Percentiles rank a stretch among this genome's conserved stretches.
Evolutionary conservation across 2,329 filamentous ascomycete genomes (phyloP).

Genomic region (Ophiostoma himal-ulmi): DNA sequence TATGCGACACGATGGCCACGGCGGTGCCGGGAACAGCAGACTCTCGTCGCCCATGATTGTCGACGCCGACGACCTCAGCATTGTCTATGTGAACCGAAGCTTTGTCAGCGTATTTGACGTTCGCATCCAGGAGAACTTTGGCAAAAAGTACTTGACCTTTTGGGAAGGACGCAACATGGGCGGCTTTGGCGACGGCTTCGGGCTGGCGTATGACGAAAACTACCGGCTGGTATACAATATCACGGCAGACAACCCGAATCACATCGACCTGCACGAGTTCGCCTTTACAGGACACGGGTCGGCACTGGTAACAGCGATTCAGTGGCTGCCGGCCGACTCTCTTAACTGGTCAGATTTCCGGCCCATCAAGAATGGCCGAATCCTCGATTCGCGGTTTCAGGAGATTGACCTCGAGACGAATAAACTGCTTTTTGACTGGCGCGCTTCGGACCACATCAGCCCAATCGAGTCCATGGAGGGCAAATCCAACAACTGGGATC

Average conservation of each 20-base stretch:
- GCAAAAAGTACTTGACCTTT: constrained; percentile 21
- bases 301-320: constrained; percentile 49
- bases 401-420: constrained; percentile 48
- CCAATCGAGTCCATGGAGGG: constrained; percentile 26
- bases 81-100: constrained; percentile 18
- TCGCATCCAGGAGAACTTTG: constrained; percentile 20
- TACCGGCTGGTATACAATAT: constrained; percentile 20
- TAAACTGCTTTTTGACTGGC: constrained; percentile 54
- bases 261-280: constrained; percentile 52
- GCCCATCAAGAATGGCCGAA: constrained; percentile 41
- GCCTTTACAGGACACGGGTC: constrained; percentile 48
- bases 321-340: constrained; percentile 43
- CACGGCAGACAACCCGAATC: constrained; percentile 43
- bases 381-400: constrained; percentile 50
- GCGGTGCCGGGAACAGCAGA: not conserved
- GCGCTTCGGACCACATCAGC: constrained; percentile 45
- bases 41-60: constrained; percentile 20
- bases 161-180: constrained; percentile 18
- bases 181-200: constrained; percentile 20
- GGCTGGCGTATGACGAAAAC: constrained; percentile 17
- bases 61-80: constrained; percentile 19
- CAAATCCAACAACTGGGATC: constrained; percentile 38
- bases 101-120: constrained; percentile 20
- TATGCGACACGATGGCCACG: constrained; percentile 22
- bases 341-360: constrained; percentile 33